phyloP scores from a whole-genome alignment of 2,329 filamentous ascomycete genomes.

The Diplodia scrobiculata region DNA sequence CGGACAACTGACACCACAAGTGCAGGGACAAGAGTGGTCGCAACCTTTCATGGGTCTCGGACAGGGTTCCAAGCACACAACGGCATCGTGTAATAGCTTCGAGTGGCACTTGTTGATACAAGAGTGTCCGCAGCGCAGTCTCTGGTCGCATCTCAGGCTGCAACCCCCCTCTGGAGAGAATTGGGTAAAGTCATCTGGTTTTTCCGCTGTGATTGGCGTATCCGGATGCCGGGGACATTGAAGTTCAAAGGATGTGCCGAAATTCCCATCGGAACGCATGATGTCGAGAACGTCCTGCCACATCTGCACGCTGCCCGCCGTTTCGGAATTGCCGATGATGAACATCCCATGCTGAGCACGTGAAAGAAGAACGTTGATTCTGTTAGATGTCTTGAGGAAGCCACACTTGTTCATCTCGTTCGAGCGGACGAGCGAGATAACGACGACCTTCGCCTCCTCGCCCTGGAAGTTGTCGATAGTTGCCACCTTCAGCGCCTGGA shows the following conservation, averaged over 20 bases:
- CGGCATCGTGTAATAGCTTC: constrained; percentile 36
- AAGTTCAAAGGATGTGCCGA: constrained; percentile 35
- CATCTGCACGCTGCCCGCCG: constrained; percentile 61
- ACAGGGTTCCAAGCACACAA: constrained; percentile 37
- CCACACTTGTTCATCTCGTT: constrained; percentile 62
- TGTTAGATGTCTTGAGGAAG: constrained; percentile 66
- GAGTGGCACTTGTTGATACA: constrained; percentile 41
- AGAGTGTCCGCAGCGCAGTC: constrained; percentile 38
- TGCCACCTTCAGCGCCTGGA: constrained; percentile 47
- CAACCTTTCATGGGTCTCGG: constrained; percentile 35
- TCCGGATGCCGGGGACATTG: constrained; percentile 39
- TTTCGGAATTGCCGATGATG: constrained; percentile 67
- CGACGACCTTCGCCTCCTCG: constrained; percentile 70
- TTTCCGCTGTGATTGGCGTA: constrained; percentile 34
- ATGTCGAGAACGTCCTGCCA: constrained; percentile 63
- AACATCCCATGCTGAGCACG: constrained; percentile 71
- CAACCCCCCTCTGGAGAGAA: constrained; percentile 42
- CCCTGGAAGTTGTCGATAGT: constrained; percentile 79
- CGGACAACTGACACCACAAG: constrained; percentile 38
- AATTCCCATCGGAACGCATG: constrained; percentile 42
- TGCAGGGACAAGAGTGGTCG: constrained; percentile 36
- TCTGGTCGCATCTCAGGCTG: constrained; percentile 33
- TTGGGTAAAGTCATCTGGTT: constrained; percentile 38
- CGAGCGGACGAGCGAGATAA: constrained; percentile 71
- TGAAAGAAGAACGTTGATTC: constrained; percentile 69